A percentile compares a stretch with the other conserved stretches of the same genome.
Conservation (phyloP, 148 eudicot species). For the Spergularia marina region DNA sequence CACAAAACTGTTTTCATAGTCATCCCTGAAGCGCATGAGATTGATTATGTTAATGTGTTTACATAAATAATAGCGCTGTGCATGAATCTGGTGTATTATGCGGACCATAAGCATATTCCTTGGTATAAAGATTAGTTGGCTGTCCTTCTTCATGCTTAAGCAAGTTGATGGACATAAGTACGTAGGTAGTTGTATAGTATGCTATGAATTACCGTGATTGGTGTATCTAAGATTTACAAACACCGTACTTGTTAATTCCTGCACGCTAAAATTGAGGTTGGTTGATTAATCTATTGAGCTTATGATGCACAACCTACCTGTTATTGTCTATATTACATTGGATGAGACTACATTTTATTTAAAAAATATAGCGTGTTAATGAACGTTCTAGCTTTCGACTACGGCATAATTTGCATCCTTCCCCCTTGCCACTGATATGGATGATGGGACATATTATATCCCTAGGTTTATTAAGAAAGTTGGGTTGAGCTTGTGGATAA, state of each 20-base stretch:
- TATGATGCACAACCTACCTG: slow-evolving; percentile 20
- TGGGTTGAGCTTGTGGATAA: slow-evolving; percentile 7
- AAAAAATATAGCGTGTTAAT: neutral
- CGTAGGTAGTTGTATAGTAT: neutral
- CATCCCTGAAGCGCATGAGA: neutral
- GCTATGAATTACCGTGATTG: neutral
- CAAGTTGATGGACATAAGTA: neutral
- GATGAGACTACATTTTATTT: neutral
- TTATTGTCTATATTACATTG: slow-evolving; percentile 13
- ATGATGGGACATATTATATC: slow-evolving; percentile 4
- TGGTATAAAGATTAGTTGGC: neutral
- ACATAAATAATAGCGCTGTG: neutral
- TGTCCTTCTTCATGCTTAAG: neutral
- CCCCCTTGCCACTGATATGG: neutral
- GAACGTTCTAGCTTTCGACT: neutral
- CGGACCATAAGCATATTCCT: slow-evolving; percentile 2
- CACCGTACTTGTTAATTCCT: too few relatives aligned
- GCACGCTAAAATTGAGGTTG: neutral
- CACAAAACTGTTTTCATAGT: neutral
- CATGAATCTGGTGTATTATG: slow-evolving; percentile 7
- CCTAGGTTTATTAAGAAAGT: neutral
- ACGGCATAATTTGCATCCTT: slow-evolving; percentile 4
- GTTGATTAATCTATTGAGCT: slow-evolving; percentile 5
- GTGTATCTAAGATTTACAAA: neutral
- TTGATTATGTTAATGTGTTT: neutral